Percentiles rank a stretch among this genome's conserved stretches.
phyloP scores from a whole-genome alignment of 164 flowering plant species.

The Buxus sempervirens region DNA sequence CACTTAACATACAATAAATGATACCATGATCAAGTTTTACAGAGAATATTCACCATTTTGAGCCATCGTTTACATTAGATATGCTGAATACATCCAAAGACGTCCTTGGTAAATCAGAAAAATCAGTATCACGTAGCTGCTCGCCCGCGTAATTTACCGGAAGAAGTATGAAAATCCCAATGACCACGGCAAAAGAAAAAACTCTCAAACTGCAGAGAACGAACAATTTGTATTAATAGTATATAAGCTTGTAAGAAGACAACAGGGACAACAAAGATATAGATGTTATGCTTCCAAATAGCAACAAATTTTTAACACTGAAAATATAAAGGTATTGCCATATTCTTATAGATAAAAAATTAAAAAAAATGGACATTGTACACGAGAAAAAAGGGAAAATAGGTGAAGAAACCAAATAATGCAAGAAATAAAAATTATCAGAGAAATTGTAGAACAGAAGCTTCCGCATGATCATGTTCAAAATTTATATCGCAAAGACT shows the following conservation, averaged over 20 bases:
- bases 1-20: background rate
- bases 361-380: too few species aligned
- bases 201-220: constrained; percentile 69
- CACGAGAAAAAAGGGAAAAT: too few species aligned
- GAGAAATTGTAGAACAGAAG: too few species aligned
- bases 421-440: too few species aligned
- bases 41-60: constrained; percentile 44
- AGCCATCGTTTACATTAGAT: constrained; percentile 77
- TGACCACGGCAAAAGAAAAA: constrained; percentile 63
- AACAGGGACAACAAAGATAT: background rate
- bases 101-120: constrained; percentile 51
- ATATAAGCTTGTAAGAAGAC: background rate
- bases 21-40: background rate
- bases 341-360: too few species aligned
- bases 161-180: constrained; percentile 79
- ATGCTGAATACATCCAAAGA: constrained; percentile 83
- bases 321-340: too few species aligned
- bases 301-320: background rate
- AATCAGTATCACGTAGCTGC: constrained; percentile 49
- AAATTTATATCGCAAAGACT: too few species aligned
- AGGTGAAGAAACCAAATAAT: too few species aligned
- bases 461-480: too few species aligned
- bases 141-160: constrained; percentile 72
- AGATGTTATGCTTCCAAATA: background rate
- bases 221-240: background rate